These are phyloP conservation scores for Isoetes taiwanensis DNA, from an alignment of 75 land plant genomes.

Conservation along the genomic window DNA sequence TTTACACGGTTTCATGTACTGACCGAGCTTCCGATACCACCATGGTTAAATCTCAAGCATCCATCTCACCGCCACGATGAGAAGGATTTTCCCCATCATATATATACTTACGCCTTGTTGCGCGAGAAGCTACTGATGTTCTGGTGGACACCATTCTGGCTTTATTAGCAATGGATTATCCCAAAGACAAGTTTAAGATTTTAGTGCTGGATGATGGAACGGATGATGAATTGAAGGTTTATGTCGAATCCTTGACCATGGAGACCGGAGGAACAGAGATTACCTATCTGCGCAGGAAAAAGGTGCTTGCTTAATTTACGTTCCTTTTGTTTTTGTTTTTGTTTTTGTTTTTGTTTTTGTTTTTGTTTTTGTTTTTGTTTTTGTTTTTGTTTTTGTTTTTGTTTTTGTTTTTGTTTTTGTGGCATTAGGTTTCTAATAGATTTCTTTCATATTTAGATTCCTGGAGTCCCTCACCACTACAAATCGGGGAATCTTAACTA, in stretches of 20 bases:
- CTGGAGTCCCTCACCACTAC: constrained; percentile 20
- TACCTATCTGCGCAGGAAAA: constrained; percentile 14
- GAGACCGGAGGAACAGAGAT: background rate
- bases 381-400: background rate
- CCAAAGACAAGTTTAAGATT: constrained; percentile 6
- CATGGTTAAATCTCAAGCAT: too few relatives aligned
- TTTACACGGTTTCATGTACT: too few relatives aligned
- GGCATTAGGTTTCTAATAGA: background rate
- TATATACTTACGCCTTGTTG: constrained; percentile 18
- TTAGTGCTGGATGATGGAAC: constrained; percentile 24
- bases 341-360: too few relatives aligned
- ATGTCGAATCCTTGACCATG: constrained; percentile 5
- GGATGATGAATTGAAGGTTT: constrained; percentile 15
- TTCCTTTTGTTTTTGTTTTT: too few relatives aligned
- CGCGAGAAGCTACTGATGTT: constrained; percentile 23
- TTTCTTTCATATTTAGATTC: background rate
- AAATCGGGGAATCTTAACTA: constrained; percentile 23
- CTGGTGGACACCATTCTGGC: constrained; percentile 16
- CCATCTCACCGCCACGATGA: too few relatives aligned
- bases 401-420: background rate
- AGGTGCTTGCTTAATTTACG: background rate
- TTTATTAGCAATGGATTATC: constrained; percentile 17
- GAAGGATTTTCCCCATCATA: constrained; percentile 7
- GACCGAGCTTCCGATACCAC: too few relatives aligned
- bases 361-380: too few relatives aligned